Base-by-base conservation (phyloP, 805 yeast genomes). In the Nakazawaea wyomingensis region DNA sequence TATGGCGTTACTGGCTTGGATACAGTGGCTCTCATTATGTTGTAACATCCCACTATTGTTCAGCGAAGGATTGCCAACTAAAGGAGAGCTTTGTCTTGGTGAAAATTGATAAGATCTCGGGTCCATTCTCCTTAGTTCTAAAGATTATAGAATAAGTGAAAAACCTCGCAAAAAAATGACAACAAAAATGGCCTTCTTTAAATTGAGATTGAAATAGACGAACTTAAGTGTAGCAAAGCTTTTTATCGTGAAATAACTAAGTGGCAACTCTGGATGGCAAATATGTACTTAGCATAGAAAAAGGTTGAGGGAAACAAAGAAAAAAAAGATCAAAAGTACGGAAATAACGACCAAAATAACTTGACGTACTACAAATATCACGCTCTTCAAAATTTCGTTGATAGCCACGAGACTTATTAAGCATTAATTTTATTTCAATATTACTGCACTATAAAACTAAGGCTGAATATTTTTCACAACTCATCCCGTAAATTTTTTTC, bases 11-110 rank as follows among this genome's bases (percentile, higher is more conserved):
- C 6, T 29, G 6, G 4, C 21, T 32, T 39, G 31, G 16, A 19
- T 11, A 13, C n/a, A n/a, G n/a, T n/a, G n/a, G n/a, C n/a, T n/a
- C n/a, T n/a, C n/a, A n/a, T n/a, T n/a, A n/a, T n/a, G n/a, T n/a
- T n/a, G n/a, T n/a, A n/a, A n/a, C n/a, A 19, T 4, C 17, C 13
- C 38, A 22, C 20, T 17, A 7, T 34, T 29, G 18, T n/a, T 10
- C 17, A 13, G 10, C 7, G 4, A 13, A 6, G 34, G 18, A 4
- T 24, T n/a, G 8, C 24, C 26, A n/a, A 29, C 28, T 17, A 38
- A 29, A 3, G 41, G 42, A 2, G 39, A 37, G 21, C 39, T 37
- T 9, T 33, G 35, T 27, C 41, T 24, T 13, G 42, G 46, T 5
- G 39, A 29, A 18, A 17, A 34, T 10, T 33, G 14, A 21, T 19